Evolutionary conservation across 1,139 yeast genomes (phyloP).

Genomic region (Geotrichum australiense): DNA sequence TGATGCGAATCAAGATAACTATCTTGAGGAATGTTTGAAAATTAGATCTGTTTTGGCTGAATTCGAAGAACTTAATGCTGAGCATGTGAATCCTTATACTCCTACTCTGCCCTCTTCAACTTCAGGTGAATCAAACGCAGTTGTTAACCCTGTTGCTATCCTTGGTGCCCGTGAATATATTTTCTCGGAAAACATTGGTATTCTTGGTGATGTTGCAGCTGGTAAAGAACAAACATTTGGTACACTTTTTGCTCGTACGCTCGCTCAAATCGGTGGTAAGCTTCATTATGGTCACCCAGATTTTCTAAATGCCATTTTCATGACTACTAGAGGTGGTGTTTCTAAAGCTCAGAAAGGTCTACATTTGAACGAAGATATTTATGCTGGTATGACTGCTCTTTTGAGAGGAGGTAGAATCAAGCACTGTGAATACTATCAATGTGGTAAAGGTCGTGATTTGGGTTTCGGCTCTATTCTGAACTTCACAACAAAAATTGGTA

Average conservation of each 20-base stretch:
- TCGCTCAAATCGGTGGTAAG: conserved; percentile 98
- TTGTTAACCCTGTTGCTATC: conserved; percentile 83
- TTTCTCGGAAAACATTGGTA: conserved; percentile 98
- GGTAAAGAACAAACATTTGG: conserved; percentile 99
- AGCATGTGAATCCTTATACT: conserved; percentile 41
- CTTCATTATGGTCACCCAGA: conserved; percentile 99
- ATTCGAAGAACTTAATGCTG: conserved; percentile 84
- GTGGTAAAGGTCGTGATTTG: conserved; percentile 99
- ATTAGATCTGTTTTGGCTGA: conserved; percentile 96
- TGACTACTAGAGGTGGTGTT: conserved; percentile 99
- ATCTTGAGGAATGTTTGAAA: conserved; percentile 96
- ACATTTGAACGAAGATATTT: conserved; percentile 98
- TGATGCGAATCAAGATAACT: conserved; percentile 98
- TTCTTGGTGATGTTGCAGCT: conserved; percentile 98
- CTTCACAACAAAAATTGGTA: conserved; percentile 98
- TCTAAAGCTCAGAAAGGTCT: conserved; percentile 98
- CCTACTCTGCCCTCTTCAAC: conserved; percentile 26
- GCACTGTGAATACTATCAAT: conserved; percentile 98
- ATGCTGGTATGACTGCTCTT: conserved; percentile 97
- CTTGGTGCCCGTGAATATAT: conserved; percentile 99
- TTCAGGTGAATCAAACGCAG: conserved; percentile 31
- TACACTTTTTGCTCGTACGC: conserved; percentile 93
- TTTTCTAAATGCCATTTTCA: conserved; percentile 87
- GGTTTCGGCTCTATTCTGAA: conserved; percentile 98
- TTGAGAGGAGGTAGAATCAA: conserved; percentile 98